These are phyloP conservation scores for Amaranthus hypochondriacus DNA, from an alignment of 148 eudicot species.

Conservation along the genomic window DNA sequence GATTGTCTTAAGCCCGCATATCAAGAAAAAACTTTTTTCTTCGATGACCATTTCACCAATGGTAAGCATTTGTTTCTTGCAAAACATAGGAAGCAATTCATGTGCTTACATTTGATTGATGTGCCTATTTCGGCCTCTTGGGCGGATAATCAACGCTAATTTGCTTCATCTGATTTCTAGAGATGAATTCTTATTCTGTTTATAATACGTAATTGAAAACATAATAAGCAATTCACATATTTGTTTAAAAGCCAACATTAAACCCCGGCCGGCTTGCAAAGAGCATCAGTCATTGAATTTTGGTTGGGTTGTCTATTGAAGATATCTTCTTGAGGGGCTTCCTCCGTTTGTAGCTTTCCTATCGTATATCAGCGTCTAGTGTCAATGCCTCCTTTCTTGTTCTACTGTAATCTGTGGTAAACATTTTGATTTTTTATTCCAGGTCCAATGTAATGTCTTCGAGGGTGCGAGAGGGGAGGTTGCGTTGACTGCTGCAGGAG, in stretches of 20 bases:
- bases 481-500: conserved; percentile 81
- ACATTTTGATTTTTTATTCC: conserved; percentile 19
- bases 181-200: not conserved
- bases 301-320: not conserved
- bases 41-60: not conserved
- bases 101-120: not conserved
- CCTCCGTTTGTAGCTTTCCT: not conserved
- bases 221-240: not conserved
- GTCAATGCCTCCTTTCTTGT: conserved; percentile 2
- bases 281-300: too few relatives aligned
- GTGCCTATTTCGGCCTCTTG: not conserved
- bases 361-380: not conserved
- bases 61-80: not conserved
- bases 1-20: not conserved
- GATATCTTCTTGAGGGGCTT: not conserved
- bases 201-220: not conserved
- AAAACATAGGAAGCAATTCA: not conserved
- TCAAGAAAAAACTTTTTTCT: not conserved
- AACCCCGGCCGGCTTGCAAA: not conserved
- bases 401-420: not conserved
- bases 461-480: conserved; percentile 87
- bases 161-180: not conserved
- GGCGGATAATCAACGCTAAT: not conserved
- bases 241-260: not conserved
- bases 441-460: conserved; percentile 87